phyloP scores from a whole-genome alignment of 805 yeast genomes.

The Kodamaea lidongshanica region DNA sequence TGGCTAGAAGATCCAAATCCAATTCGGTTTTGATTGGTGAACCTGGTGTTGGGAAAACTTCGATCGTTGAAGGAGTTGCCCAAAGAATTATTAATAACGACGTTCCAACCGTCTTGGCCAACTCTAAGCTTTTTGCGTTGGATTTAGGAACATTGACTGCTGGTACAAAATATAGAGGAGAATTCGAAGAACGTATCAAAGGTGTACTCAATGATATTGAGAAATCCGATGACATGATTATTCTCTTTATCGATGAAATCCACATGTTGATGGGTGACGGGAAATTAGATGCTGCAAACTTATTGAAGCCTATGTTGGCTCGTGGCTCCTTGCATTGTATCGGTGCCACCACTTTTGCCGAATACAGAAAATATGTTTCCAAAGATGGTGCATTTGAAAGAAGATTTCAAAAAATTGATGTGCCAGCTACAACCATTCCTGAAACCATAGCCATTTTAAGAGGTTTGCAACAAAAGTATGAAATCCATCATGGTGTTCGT shows the following conservation, averaged over 20 bases:
- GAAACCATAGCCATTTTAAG: conserved; percentile 95
- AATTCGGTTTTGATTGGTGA: conserved; percentile 97
- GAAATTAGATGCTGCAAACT: conserved; percentile 93
- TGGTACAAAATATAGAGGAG: conserved; percentile 98
- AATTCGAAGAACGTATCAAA: conserved; percentile 95
- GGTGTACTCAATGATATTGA: conserved; percentile 94
- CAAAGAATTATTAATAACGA: conserved; percentile 94
- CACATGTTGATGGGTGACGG: conserved; percentile 99
- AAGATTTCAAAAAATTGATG: conserved; percentile 96
- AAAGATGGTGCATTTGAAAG: conserved; percentile 99
- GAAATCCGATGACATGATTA: conserved; percentile 76
- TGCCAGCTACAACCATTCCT: conserved; percentile 83
- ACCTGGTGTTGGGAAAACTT: conserved; percentile 99
- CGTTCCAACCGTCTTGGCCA: conserved; percentile 82
- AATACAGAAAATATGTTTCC: conserved; percentile 86
- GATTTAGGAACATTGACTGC: conserved; percentile 97
- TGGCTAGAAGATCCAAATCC: conserved; percentile 95
- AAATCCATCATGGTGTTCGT: conserved; percentile 96
- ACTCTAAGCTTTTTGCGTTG: conserved; percentile 75
- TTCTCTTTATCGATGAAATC: conserved; percentile 93
- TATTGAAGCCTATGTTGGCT: conserved; percentile 94
- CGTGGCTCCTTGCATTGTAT: conserved; percentile 95
- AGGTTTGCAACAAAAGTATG: conserved; percentile 92
- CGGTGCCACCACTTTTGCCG: conserved; percentile 96
- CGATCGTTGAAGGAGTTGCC: conserved; percentile 97